phyloP scores from a whole-genome alignment of 1,284 basidiomycete genomes.

The Trichosporon sp. region DNA sequence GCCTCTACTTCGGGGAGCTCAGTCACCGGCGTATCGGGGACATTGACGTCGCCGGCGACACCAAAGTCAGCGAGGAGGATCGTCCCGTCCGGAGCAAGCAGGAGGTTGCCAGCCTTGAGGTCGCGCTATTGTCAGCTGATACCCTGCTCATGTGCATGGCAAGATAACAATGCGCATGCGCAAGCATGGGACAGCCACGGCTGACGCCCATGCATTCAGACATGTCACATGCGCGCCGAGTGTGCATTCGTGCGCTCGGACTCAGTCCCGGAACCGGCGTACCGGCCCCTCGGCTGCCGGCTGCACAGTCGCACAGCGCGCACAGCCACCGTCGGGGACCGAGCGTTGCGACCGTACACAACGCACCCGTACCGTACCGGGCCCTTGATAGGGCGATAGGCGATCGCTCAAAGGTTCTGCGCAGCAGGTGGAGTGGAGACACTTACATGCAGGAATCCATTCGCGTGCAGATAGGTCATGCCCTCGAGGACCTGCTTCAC shows the following conservation, averaged over 20 bases:
- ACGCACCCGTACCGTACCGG: neutral
- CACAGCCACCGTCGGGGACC: neutral
- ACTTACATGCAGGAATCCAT: slow-evolving; percentile 76
- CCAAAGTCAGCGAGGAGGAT: slow-evolving; percentile 93
- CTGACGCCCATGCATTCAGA: neutral
- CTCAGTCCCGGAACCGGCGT: neutral
- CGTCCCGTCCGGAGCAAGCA: slow-evolving; percentile 75
- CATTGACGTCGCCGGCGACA: slow-evolving; percentile 60
- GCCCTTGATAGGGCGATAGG: slow-evolving; percentile 1
- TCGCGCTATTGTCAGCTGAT: slow-evolving; percentile 41
- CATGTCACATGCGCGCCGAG: slow-evolving; percentile 5
- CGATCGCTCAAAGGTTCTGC: neutral
- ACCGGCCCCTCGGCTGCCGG: neutral
- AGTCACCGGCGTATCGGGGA: slow-evolving; percentile 30
- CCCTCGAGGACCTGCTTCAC: slow-evolving; percentile 84
- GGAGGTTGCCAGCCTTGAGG: slow-evolving; percentile 77
- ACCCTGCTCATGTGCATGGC: neutral
- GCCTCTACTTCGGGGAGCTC: slow-evolving; percentile 34
- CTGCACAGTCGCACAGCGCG: neutral
- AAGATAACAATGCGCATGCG: neutral
- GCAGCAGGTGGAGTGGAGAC: neutral
- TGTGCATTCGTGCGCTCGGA: neutral
- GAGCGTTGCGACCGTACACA: slow-evolving; percentile 12
- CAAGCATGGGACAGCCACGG: slow-evolving; percentile 12
- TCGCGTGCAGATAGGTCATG: slow-evolving; percentile 82